Conservation (phyloP, 495 filamentous ascomycete species). For the Rusavskia elegans region DNA sequence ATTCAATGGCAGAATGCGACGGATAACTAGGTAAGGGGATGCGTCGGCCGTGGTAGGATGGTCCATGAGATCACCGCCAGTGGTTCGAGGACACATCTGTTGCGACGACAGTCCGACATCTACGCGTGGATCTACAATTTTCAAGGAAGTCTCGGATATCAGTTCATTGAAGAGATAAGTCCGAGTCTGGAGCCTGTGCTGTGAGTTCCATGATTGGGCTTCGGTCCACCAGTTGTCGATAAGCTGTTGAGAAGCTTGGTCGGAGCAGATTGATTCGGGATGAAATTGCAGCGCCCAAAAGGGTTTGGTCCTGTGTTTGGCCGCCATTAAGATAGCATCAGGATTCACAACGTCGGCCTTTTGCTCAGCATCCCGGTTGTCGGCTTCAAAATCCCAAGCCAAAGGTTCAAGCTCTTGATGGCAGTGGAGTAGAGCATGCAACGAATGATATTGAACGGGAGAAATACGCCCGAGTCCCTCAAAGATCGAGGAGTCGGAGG, state of each 20-base stretch:
- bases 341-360: not conserved
- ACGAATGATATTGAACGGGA: constrained; percentile 79
- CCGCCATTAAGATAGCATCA: constrained; percentile 54
- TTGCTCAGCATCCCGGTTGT: not conserved
- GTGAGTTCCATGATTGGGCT: constrained; percentile 25
- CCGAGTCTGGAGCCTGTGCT: not conserved
- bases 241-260: constrained; percentile 44
- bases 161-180: not conserved
- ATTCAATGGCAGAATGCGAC: not conserved
- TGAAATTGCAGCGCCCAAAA: constrained; percentile 93
- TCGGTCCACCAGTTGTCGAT: constrained; percentile 62
- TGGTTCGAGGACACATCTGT: no score
- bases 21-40: not conserved
- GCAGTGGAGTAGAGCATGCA: constrained; percentile 45
- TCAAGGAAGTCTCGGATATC: no score
- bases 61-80: no score
- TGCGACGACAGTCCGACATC: no score
- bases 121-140: no score
- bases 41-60: not conserved
- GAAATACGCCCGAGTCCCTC: constrained; percentile 35
- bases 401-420: constrained; percentile 35
- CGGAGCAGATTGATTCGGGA: constrained; percentile 84
- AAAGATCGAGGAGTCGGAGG: constrained; percentile 36
- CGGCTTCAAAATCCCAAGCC: constrained; percentile 39
- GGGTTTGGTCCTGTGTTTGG: constrained; percentile 51